phyloP scores from a whole-genome alignment of 2,329 filamentous ascomycete species.

The Hansfordia pulvinata region DNA sequence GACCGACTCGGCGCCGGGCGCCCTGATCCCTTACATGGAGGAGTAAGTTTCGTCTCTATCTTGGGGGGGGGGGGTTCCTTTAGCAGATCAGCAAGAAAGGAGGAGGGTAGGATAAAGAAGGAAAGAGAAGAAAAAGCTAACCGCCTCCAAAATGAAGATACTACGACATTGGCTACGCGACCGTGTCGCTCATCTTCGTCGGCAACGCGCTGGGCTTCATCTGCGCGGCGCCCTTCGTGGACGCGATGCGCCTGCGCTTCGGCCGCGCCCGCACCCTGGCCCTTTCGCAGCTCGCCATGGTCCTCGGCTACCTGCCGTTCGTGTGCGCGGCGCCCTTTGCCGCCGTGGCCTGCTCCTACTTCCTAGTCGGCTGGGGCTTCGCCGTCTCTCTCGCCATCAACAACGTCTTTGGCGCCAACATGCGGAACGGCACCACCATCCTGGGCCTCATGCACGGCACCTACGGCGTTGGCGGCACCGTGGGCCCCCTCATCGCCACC shows the following conservation, averaged over 20 bases:
- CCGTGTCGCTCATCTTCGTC: slow-evolving; percentile 74
- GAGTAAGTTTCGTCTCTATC: slow-evolving; percentile 24
- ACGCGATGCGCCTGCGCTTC: slow-evolving; percentile 44
- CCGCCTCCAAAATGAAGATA: slow-evolving; percentile 20
- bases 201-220: slow-evolving; percentile 68
- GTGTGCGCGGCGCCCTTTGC: slow-evolving; percentile 57
- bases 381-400: slow-evolving; percentile 41
- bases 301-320: slow-evolving; percentile 50
- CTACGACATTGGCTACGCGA: slow-evolving; percentile 63
- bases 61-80: too few relatives aligned
- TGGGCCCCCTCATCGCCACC: too few relatives aligned
- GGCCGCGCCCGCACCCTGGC: slow-evolving; percentile 54
- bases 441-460: slow-evolving; percentile 53
- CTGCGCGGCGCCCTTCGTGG: slow-evolving; percentile 54
- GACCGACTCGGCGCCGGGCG: slow-evolving; percentile 63
- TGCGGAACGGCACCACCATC: slow-evolving; percentile 37
- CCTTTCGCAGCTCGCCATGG: slow-evolving; percentile 40
- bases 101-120: too few relatives aligned
- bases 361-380: slow-evolving; percentile 48
- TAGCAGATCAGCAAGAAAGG: too few relatives aligned
- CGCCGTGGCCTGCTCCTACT: slow-evolving; percentile 52
- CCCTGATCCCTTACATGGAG: slow-evolving; percentile 72
- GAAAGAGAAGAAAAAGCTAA: too few relatives aligned
- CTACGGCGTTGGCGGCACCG: too few relatives aligned
- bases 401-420: slow-evolving; percentile 44